Percentiles rank a stretch among this genome's conserved stretches.
Conservation (phyloP, 129 eudicot genomes). For the Erigeron canadensis region DNA sequence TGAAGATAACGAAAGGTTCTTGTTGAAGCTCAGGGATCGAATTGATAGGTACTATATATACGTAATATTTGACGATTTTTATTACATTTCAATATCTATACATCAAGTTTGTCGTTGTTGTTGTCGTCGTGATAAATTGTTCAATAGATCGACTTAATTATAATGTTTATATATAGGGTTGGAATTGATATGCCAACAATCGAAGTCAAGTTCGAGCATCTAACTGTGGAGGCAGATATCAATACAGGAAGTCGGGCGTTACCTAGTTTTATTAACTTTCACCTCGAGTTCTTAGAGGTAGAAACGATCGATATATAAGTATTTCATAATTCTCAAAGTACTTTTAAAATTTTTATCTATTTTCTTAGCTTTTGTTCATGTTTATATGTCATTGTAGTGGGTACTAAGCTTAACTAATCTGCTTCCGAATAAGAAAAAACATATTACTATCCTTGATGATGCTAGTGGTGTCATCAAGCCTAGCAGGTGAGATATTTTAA, state of each 20-base stretch:
- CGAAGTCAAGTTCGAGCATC: conserved; percentile 69
- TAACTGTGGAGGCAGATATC: conserved; percentile 68
- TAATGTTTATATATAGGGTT: conserved; percentile 34
- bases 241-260: conserved; percentile 69
- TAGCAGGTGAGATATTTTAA: conserved; percentile 50
- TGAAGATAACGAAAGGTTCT: conserved; percentile 72
- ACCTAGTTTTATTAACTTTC: conserved; percentile 62
- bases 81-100: not conserved
- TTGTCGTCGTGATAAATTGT: no score
- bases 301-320: no score
- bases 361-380: no score
- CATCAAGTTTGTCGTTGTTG: no score
- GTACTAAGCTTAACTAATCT: conserved; percentile 42
- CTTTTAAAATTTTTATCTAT: no score
- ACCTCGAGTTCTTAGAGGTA: conserved; percentile 52
- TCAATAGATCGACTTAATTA: no score
- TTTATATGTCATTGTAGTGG: conserved; percentile 27
- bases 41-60: conserved; percentile 48
- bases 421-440: conserved; percentile 60
- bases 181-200: conserved; percentile 82
- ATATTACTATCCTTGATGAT: conserved; percentile 63
- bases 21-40: conserved; percentile 53
- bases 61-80: no score
- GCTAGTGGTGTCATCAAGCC: conserved; percentile 76
- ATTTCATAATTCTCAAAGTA: no score